These are phyloP conservation scores for Pyrenochaeta sp. DNA, from an alignment of 2,329 filamentous ascomycete genomes.

Conservation along the genomic window DNA sequence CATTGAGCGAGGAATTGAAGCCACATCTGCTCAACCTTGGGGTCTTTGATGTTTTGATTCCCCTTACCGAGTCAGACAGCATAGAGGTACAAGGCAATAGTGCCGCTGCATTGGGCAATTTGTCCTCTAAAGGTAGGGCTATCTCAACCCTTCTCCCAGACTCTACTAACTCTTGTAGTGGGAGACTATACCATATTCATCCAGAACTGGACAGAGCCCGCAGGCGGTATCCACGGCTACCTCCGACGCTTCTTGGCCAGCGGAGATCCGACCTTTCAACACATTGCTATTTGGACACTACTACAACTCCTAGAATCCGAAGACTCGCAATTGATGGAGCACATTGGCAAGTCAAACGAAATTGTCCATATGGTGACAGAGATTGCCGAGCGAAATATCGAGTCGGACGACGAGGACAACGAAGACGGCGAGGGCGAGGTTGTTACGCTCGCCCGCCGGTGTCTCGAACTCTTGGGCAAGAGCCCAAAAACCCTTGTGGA, in stretches of 20 bases:
- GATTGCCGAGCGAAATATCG: conserved; percentile 88
- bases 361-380: conserved; percentile 90
- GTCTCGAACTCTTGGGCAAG: conserved; percentile 84
- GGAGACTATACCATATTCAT: conserved; percentile 97
- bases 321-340: conserved; percentile 84
- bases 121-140: conserved; percentile 88
- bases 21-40: conserved; percentile 87
- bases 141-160: neutral
- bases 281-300: conserved; percentile 98
- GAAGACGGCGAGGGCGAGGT: conserved; percentile 95
- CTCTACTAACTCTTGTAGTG: conserved; percentile 64
- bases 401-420: conserved; percentile 84
- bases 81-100: conserved; percentile 99
- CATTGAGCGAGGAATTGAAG: conserved; percentile 94
- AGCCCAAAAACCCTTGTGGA: conserved; percentile 83
- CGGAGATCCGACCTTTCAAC: conserved; percentile 96
- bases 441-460: conserved; percentile 87
- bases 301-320: conserved; percentile 95
- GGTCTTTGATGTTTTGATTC: conserved; percentile 96
- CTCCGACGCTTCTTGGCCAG: conserved; percentile 91
- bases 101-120: conserved; percentile 90
- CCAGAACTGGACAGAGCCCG: conserved; percentile 89
- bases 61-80: conserved; percentile 91
- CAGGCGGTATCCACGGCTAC: conserved; percentile 95
- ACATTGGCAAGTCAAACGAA: conserved; percentile 89